A percentile compares a stretch with the other conserved stretches of the same genome.
phyloP scores from a whole-genome alignment of 2,329 filamentous ascomycete species.

The Aspergillus sp. region DNA sequence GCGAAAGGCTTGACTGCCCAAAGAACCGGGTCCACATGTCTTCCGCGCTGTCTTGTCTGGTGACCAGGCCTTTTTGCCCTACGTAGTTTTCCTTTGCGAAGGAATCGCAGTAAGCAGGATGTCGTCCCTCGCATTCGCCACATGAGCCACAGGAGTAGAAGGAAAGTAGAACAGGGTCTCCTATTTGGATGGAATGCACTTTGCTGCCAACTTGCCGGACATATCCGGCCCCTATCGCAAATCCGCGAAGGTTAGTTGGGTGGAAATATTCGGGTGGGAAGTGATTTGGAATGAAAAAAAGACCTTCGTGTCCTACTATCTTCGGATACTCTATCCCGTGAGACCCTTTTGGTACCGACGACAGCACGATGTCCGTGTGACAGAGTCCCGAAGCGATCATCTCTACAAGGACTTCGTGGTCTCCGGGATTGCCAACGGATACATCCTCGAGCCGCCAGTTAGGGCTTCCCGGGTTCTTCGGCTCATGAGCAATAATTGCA shows the following conservation, averaged over 20 bases:
- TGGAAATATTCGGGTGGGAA: too few species aligned
- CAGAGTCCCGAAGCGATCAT: constrained; percentile 16
- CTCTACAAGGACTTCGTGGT: constrained; percentile 17
- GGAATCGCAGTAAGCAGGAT: constrained; percentile 27
- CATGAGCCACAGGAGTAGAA: constrained; percentile 35
- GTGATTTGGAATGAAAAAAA: not conserved
- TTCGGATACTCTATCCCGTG: constrained; percentile 21
- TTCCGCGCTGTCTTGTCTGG: too few species aligned
- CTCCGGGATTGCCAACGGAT: not conserved
- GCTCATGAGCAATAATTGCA: not conserved
- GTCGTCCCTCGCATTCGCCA: constrained; percentile 24
- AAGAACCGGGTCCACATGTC: constrained; percentile 24
- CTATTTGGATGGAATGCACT: constrained; percentile 8
- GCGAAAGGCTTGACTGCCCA: constrained; percentile 29
- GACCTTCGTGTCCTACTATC: constrained; percentile 28
- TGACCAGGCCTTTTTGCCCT: not conserved
- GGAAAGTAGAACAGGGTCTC: constrained; percentile 32
- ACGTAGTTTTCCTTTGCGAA: constrained; percentile 12
- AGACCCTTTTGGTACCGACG: constrained; percentile 4
- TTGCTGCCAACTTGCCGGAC: constrained; percentile 12
- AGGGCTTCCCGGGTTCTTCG: not conserved
- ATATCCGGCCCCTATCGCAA: constrained; percentile 15
- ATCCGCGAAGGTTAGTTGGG: too few species aligned
- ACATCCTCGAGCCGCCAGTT: not conserved
- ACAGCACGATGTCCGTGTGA: constrained; percentile 17